Conservation (phyloP, 2,329 filamentous ascomycete genomes). For the Tympanopsis confertula region DNA sequence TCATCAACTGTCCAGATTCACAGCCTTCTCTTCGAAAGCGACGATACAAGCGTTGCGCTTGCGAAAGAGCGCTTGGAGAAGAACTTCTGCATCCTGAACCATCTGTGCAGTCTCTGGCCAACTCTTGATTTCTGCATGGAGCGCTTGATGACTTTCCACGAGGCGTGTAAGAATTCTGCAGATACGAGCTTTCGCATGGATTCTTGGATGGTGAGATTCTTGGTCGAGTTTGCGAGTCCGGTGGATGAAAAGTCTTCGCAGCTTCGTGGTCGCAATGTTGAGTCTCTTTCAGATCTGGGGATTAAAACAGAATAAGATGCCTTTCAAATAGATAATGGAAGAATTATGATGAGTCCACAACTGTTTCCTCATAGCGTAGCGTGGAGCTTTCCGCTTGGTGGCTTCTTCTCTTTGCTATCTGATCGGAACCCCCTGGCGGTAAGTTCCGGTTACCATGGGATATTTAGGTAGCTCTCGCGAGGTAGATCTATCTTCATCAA, state of each 20-base stretch:
- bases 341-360: no score
- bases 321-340: no score
- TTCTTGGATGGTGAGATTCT: conserved; percentile 26
- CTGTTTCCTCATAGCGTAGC: no score
- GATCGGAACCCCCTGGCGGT: no score
- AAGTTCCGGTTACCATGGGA: no score
- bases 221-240: conserved; percentile 16
- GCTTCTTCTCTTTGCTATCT: no score
- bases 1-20: conserved; percentile 33
- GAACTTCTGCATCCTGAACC: conserved; percentile 31
- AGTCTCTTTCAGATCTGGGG: no score
- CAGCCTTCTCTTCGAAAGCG: conserved; percentile 25
- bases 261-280: no score
- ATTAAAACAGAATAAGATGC: no score
- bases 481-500: no score
- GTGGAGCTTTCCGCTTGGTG: no score
- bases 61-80: conserved; percentile 23
- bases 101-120: conserved; percentile 27
- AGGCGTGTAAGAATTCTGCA: conserved; percentile 22
- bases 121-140: conserved; percentile 22
- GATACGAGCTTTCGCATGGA: conserved; percentile 25
- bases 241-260: conserved; percentile 15
- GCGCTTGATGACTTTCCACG: conserved; percentile 26
- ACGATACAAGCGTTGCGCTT: conserved; percentile 18
- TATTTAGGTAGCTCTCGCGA: no score